Percentiles rank a stretch among this genome's conserved stretches.
Evolutionary conservation across 768 basidiomycete species (phyloP).

Genomic region (Candolleomyces efflorescens): DNA sequence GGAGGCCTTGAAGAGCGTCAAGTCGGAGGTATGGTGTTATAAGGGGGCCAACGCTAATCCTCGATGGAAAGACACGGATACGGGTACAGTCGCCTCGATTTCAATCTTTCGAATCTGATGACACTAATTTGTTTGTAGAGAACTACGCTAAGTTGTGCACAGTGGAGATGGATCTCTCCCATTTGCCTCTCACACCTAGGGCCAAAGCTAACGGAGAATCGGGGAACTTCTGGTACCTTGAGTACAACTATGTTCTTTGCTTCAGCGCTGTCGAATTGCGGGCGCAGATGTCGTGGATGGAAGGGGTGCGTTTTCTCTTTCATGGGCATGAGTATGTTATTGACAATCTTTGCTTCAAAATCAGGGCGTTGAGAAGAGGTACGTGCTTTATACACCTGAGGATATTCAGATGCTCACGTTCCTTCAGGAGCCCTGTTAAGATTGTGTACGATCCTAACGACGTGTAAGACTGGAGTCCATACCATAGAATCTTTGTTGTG

Average conservation of each 20-base stretch:
- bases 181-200: conserved; percentile 6
- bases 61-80: conserved; percentile 13
- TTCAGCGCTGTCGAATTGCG: conserved; percentile 17
- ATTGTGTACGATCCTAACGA: conserved; percentile 11
- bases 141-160: conserved; percentile 14
- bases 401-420: background rate
- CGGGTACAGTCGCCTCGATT: background rate
- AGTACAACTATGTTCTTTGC: conserved; percentile 15
- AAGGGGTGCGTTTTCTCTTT: conserved; percentile 10
- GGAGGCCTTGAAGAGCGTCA: conserved; percentile 9
- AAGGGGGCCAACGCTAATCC: conserved; percentile 10
- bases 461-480: background rate
- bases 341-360: background rate
- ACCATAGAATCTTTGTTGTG: too few relatives aligned
- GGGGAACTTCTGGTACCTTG: conserved; percentile 12
- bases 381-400: background rate
- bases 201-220: background rate
- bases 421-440: conserved; percentile 6
- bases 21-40: conserved; percentile 14
- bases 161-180: conserved; percentile 17
- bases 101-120: conserved; percentile 2
- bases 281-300: conserved; percentile 15
- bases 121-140: conserved; percentile 1
- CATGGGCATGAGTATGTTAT: background rate
- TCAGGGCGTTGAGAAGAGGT: conserved; percentile 13